phyloP scores from a whole-genome alignment of 1,139 yeast species.

The Magnusiomyces paraingens region DNA sequence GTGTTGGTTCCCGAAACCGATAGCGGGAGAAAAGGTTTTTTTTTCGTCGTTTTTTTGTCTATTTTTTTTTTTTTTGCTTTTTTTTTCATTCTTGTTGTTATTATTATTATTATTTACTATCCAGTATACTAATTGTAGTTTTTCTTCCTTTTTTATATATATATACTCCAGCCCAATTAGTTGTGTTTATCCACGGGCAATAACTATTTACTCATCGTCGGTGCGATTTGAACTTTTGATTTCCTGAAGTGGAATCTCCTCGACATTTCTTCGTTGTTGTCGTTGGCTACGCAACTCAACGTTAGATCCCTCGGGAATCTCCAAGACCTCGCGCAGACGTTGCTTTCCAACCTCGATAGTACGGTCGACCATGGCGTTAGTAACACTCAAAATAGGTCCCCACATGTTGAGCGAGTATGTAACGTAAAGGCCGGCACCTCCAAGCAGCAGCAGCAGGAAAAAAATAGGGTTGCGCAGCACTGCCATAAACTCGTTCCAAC shows the following conservation, averaged over 20 bases:
- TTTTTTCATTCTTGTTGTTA: too few species aligned
- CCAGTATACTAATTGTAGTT: too few species aligned
- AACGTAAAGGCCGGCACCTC: constrained; percentile 59
- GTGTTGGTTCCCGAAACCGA: constrained; percentile 34
- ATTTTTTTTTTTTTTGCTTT: too few species aligned
- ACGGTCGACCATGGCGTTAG: constrained; percentile 52
- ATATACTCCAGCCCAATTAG: too few species aligned
- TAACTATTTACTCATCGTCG: too few species aligned
- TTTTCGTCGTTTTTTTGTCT: too few species aligned
- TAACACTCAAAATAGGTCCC: constrained; percentile 64
- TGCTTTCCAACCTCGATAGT: constrained; percentile 50
- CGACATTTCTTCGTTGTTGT: not conserved
- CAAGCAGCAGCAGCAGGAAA: constrained; percentile 50
- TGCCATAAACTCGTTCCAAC: constrained; percentile 96
- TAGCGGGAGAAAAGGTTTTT: too few species aligned
- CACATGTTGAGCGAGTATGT: constrained; percentile 67
- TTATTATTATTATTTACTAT: too few species aligned
- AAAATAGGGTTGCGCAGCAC: constrained; percentile 72
- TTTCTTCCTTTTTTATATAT: too few species aligned
- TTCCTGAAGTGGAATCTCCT: constrained; percentile 14
- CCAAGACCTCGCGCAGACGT: constrained; percentile 39
- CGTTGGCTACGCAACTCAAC: not conserved
- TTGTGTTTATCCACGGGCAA: too few species aligned
- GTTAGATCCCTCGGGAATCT: constrained; percentile 17
- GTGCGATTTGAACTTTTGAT: not conserved